Percentiles rank a stretch among this genome's conserved stretches.
Conservation (phyloP, 345 rosid species). For the Gossypium ekmanianum region DNA sequence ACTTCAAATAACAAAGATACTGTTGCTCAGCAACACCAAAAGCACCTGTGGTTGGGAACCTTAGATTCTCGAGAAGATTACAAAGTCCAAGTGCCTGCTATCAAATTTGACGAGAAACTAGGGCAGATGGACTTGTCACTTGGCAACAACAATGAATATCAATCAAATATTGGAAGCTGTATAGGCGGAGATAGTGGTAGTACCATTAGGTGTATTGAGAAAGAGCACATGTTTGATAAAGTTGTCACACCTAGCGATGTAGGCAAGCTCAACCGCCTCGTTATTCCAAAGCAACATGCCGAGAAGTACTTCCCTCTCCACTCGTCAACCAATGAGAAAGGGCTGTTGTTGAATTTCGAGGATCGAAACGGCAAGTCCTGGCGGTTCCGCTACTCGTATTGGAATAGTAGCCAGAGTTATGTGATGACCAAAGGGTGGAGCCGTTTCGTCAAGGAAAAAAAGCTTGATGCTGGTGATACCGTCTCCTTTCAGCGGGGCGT, state of each 20-base stretch:
- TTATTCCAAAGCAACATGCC: constrained; percentile 85
- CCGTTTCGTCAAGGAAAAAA: constrained; percentile 91
- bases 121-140: constrained; percentile 47
- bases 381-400: constrained; percentile 91
- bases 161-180: constrained; percentile 23
- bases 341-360: constrained; percentile 78
- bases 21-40: constrained; percentile 19
- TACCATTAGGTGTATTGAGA: constrained; percentile 31
- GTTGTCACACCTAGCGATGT: constrained; percentile 86
- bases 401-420: constrained; percentile 97
- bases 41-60: constrained; percentile 24
- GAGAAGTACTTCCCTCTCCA: constrained; percentile 70
- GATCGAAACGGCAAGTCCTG: constrained; percentile 70
- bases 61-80: constrained; percentile 25
- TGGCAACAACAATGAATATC: constrained; percentile 23
- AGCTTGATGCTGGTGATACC: constrained; percentile 84
- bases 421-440: constrained; percentile 99
- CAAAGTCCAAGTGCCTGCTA: constrained; percentile 17
- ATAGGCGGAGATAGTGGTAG: constrained; percentile 19
- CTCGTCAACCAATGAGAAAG: constrained; percentile 57
- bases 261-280: constrained; percentile 71
- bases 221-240: constrained; percentile 79
- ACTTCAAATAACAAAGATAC: constrained; percentile 21
- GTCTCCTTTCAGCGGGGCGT: constrained; percentile 82
- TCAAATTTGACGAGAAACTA: constrained; percentile 33